Evolutionary conservation across 2,329 filamentous ascomycete genomes (phyloP), one percentile per base, ranked within the genome.

Genomic region (Diplodia corticola): DNA sequence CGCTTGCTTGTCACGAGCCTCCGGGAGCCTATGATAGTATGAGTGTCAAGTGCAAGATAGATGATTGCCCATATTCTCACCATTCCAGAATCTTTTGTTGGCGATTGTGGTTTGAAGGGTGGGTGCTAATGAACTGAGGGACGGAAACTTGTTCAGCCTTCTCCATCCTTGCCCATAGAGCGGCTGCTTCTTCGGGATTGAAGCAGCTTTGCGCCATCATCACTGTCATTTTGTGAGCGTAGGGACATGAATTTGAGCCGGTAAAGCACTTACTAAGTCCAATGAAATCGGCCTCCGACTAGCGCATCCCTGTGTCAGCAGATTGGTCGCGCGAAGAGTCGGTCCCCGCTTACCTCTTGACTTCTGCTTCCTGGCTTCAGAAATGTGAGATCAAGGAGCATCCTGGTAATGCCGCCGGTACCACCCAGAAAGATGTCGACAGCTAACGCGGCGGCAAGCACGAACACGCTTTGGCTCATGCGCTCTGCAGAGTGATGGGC

Each of bases 171-270:
- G 75, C 71, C 84, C 84, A 86, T 67, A 93, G 86, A 0, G 80
- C 81, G 50, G 89, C 80, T 0, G 91, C 90, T 68, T 87, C 86
- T 13, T 83, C 78, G 0, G 91, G 91, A 68, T 92, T 83, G 74
- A 90, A 93, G 78, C 91, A 93, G 28, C 88, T 89, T 78, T 91
- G 86, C 0, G 90, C 87, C 89, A 93, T 93, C 84, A 93, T 90
- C 84, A 93, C 77, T 79, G 69, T 54, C 33, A 28, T 26, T 65
- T 22, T 33, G 51, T 67, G 60, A 78, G 71, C 28, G 53, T 9
- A 49, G 30, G 24, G 10, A 20, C 30, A 22, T 6, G 5, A 40
- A 40, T 20, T 5, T 6, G 7, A n/a, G 46, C 30, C 33, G 35
- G 51, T 15, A n/a, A 13, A 33, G 13, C 15, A 33, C 33, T 30